Conservation (phyloP, 2,329 filamentous ascomycete genomes). For the Pseudogymnoascus sp. region DNA sequence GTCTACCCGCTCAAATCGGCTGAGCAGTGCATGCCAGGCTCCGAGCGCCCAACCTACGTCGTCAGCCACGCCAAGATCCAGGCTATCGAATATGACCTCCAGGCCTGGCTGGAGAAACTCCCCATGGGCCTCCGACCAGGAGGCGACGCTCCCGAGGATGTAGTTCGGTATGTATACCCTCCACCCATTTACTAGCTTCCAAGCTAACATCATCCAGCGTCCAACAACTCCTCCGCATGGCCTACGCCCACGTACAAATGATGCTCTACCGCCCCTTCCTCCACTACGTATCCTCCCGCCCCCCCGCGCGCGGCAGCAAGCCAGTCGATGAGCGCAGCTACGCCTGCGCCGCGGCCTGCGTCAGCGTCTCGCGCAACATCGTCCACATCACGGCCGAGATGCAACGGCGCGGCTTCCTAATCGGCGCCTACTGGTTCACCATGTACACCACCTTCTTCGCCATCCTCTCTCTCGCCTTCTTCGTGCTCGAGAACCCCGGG, state of each 20-base stretch:
- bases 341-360: slow-evolving; percentile 57
- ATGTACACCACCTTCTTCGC: slow-evolving; percentile 79
- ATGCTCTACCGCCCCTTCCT: slow-evolving; percentile 76
- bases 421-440: slow-evolving; percentile 79
- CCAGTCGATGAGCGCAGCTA: slow-evolving; percentile 68
- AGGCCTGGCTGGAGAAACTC: slow-evolving; percentile 56
- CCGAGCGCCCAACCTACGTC: slow-evolving; percentile 44
- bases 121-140: slow-evolving; percentile 73
- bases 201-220: slow-evolving; percentile 36
- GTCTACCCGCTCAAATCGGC: slow-evolving; percentile 56
- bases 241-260: slow-evolving; percentile 77
- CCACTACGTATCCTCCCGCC: slow-evolving; percentile 62
- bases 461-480: slow-evolving; percentile 70
- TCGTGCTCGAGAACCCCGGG: slow-evolving; percentile 70
- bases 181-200: slow-evolving; percentile 16
- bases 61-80: slow-evolving; percentile 56
- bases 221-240: slow-evolving; percentile 69
- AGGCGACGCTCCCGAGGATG: slow-evolving; percentile 62
- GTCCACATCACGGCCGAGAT: slow-evolving; percentile 74
- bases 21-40: slow-evolving; percentile 35
- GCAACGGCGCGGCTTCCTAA: slow-evolving; percentile 63
- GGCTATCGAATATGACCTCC: slow-evolving; percentile 54
- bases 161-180: slow-evolving; percentile 55
- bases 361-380: slow-evolving; percentile 57
- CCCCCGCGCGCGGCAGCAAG: slow-evolving; percentile 30